Base-by-base conservation (phyloP, 805 yeast species). In the Torulaspora franciscae region DNA sequence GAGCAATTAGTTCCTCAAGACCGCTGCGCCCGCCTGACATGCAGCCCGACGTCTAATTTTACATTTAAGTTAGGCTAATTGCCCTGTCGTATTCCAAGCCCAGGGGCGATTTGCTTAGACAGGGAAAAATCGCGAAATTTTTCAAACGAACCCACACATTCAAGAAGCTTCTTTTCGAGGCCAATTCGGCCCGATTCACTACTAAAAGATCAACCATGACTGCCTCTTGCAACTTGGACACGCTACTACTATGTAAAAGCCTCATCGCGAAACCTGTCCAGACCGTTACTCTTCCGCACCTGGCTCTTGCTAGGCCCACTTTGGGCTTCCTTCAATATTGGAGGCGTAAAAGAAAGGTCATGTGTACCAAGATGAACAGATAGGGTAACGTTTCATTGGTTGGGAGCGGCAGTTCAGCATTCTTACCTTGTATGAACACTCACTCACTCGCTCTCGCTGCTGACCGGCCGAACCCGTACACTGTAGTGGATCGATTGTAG, bases 101-200 rank as follows among this genome's bases (percentile, higher is more conserved):
- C 35, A 39, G 42, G 42, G 42, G 42, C 35, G 15, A 37, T 36
- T 37, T 25, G 42, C 46, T 28, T 26, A 37, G 38, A 32, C 29
- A 27, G 46, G 30, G 33, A 43, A 43, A 37, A 30, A 37, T 37
- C 46, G 46, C 46, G 46, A 43, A 43, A 43, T 37, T 33, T 33
- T 36, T 32, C 24, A 30, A 19, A 32, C 42, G 37, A 39, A 39
- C 37, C 42, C 42, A 32, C 42, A 39, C 42, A 38, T 39, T 32
- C 37, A 26, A 29, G 26, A 39, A 37, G 36, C 27, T 10, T 13
- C 17, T 14, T 19, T 6, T 32, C 37, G 15, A 33, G 26, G 36
- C 25, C 37, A 39, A 32, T 19, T 32, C 19, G 32, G 26, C 32
- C 32, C 23, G 29, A 25, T 8, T 39, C 22, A 24, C 25, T 25